Base-by-base conservation (phyloP, 129 eudicot species). In the Pittosporum tobira region DNA sequence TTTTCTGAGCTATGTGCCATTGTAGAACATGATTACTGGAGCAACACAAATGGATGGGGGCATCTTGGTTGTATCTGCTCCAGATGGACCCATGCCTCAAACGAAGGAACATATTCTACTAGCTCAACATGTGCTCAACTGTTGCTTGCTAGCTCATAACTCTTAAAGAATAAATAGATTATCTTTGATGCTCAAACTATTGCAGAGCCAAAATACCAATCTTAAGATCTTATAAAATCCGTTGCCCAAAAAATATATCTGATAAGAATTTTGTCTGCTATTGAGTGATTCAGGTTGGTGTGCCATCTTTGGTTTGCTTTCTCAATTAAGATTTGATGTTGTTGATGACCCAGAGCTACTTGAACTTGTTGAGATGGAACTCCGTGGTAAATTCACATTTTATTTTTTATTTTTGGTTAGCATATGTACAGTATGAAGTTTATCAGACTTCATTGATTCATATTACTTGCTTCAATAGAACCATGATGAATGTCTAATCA, bases 31-130 rank as follows among this genome's bases (percentile, higher is more conserved):
- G 65, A 60, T 60, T 43, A 42, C 65, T 40, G 65, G 65, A 24
- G 65, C 65, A 23, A 31, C 65, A 34, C 65, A 60, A 60, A 60
- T 60, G 65, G 65, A 60, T 43, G 65, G 65, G 21, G 65, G 51
- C 36, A 60, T 60, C 36, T 52, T 60, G 20, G 65, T 60, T 1
- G 65, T 60, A 15, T 60, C 65, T 43, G 65, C 51, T 13, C 50
- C 65, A 0, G 65, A 60, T 43, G 65, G 65, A 60, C n/a, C n/a
- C n/a, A n/a, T n/a, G n/a, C n/a, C n/a, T n/a, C n/a, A n/a, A n/a
- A n/a, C n/a, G n/a, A n/a, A 60, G 51, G 65, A 60, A 25, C 65
- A 60, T 43, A 60, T 60, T 43, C 36, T 60, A 4, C 65, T 60
- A 4, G 65, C 65, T 15, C 50, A 36, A 18, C 65, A 40, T 46